Evolutionary conservation across 257 asterid genomes (phyloP), one percentile per base, ranked within the genome.

Genomic region (Solanum acaule): DNA sequence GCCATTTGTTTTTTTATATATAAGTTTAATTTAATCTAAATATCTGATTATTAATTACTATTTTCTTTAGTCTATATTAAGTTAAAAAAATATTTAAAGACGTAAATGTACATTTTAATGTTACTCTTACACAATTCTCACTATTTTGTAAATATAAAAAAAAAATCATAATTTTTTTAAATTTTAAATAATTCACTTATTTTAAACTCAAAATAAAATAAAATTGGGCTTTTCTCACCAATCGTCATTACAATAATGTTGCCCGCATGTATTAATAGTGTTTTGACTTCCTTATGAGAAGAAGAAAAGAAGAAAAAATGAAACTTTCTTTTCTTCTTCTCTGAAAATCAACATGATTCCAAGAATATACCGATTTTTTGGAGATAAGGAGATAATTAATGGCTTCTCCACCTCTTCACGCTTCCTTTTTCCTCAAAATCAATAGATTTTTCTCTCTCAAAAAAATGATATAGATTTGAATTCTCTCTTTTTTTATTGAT

Each of bases 401-500:
- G 92, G 89, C 84, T 91, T 88, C 86, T 88, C 91, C 87, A 83
- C 77, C 85, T 82, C 75, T 87, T 87, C 91, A 84, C 90, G 88
- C 86, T 89, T 84, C 88, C 92, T 88, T 75, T 79, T 86, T 85
- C 86, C 91, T 90, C 81, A 83, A 76, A 68, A 46, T 31, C 27
- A 72, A 67, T 86, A 70, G 5, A 70, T 71, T 87, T 91, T 89
- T 73, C n/a, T 8, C 29, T 61, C 29, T 61, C 20, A 56, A 59
- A 56, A 52, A 52, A 18, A 16, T 52, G 63, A 52, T 52, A 52
- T 18, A 52, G n/a, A 0, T 56, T 6, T 56, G 10, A 20, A 56
- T 56, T 56, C 25, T 59, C 25, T 20, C 1, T 7, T 20, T 35
- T 16, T 8, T 59, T 7, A 9, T 59, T 59, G 67, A 59, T 3